Base-by-base conservation (phyloP, 2,329 filamentous ascomycete genomes). In the Cladophialophora carrionii region DNA sequence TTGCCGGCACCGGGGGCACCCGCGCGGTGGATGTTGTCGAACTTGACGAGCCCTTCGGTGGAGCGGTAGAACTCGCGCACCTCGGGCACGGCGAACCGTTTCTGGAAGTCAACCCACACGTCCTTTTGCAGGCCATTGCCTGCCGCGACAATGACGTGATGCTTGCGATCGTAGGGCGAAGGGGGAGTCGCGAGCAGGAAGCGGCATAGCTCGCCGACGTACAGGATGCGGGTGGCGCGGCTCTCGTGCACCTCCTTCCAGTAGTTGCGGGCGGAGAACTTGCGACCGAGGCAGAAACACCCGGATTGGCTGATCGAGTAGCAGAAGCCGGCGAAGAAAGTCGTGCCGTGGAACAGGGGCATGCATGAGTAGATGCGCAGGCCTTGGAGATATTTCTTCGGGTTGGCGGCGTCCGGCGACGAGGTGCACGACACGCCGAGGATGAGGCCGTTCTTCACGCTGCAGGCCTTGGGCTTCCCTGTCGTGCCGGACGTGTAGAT, bases 1-100 rank as follows among this genome's bases (percentile, higher is more conserved):
- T 80, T 81, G 0, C 63, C 79, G 75, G 5, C 90, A 82, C 51
- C 84, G 74, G 49, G 92, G 73, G 1, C 83, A 74, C 5, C 90
- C 88, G 70, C 92, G 87, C 34, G 87, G 85, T 6, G 88, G 84
- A 82, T 74, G 72, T 90, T 90, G 64, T 86, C 77, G 14, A 91
- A 78, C 0, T 77, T 76, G 70, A 92, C 83, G 52, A 91, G 81
- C 24, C 89, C 88, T 75, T 92, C 90, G 1, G 88, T 90, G 63
- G 87, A 89, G 74, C 89, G 90, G 80, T 91, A 93, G 77, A 93
- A 91, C 74, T 93, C 90, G 64, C 80, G 80, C 1, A 92, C 85
- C 26, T 84, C 82, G 78, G 72, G 48, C 3, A 81, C 70, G n/a
- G 72, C 73, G 66, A 75, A 76, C 1, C 74, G 70, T 29, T 72